Conservation (phyloP, 1,284 basidiomycete species). For the Tremellales sp. region DNA sequence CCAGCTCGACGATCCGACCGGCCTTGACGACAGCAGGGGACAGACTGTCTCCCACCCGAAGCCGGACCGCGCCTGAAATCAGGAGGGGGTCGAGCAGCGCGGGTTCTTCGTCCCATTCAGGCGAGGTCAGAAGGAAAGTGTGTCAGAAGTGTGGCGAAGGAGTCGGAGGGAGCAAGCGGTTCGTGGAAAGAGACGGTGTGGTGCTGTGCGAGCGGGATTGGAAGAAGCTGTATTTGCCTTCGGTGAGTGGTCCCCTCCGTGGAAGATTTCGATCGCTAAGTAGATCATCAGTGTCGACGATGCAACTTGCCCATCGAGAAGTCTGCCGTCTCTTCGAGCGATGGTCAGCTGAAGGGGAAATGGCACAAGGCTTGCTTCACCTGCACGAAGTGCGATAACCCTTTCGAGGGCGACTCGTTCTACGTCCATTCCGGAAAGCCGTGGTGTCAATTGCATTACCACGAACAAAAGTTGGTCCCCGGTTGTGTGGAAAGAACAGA, state of each 20-base stretch:
- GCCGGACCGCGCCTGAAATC: constrained; percentile 4
- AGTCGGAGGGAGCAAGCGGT: constrained; percentile 68
- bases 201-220: constrained; percentile 79
- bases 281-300: constrained; percentile 72
- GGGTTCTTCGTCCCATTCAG: neutral
- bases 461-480: constrained; percentile 64
- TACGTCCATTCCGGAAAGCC: constrained; percentile 84
- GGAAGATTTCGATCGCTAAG: too few relatives aligned
- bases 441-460: constrained; percentile 83
- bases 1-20: constrained; percentile 12
- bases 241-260: constrained; percentile 53
- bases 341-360: constrained; percentile 87
- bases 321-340: constrained; percentile 80
- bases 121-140: constrained; percentile 14
- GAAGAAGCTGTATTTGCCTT: constrained; percentile 90
- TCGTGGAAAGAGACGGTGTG: constrained; percentile 65
- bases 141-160: constrained; percentile 65
- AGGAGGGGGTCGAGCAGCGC: neutral
- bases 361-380: constrained; percentile 86
- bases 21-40: constrained; percentile 10
- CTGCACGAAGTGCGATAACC: constrained; percentile 74
- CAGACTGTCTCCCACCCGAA: constrained; percentile 13
- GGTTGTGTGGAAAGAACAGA: neutral
- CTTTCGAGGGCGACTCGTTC: constrained; percentile 82
- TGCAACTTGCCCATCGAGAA: constrained; percentile 80